These are phyloP conservation scores for Saccharomyces hybrid DNA, from an alignment of 1,139 yeast genomes.

Conservation along the genomic window DNA sequence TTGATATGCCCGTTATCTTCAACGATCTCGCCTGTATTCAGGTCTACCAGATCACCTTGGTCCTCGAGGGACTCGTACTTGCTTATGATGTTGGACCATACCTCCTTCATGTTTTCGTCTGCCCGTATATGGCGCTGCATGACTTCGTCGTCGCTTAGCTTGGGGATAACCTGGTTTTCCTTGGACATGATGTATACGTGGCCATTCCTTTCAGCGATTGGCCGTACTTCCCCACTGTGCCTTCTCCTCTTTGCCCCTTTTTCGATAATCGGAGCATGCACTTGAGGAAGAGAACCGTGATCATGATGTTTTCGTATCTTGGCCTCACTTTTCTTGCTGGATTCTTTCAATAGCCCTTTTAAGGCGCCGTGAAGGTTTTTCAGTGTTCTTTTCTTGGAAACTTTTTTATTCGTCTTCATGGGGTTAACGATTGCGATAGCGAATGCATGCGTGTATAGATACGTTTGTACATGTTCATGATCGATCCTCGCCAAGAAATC, in stretches of 20 bases:
- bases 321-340: background rate
- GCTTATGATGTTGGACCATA: constrained; percentile 50
- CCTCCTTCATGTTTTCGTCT: constrained; percentile 31
- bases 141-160: constrained; percentile 30
- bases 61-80: constrained; percentile 48
- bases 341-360: constrained; percentile 14
- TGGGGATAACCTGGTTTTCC: constrained; percentile 29
- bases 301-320: background rate
- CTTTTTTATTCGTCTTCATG: constrained; percentile 34
- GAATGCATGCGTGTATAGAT: background rate
- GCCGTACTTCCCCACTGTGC: background rate
- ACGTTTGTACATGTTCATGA: background rate
- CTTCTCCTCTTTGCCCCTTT: background rate
- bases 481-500: background rate
- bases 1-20: constrained; percentile 60
- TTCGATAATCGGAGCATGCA: background rate
- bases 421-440: background rate
- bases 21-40: constrained; percentile 50
- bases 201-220: constrained; percentile 10
- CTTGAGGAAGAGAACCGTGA: background rate
- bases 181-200: constrained; percentile 27
- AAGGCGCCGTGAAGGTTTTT: constrained; percentile 23
- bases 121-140: constrained; percentile 33
- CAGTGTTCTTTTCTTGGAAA: constrained; percentile 16
- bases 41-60: constrained; percentile 62